Base-by-base conservation (phyloP, 768 basidiomycete species). In the Russula griseocarnosa region DNA sequence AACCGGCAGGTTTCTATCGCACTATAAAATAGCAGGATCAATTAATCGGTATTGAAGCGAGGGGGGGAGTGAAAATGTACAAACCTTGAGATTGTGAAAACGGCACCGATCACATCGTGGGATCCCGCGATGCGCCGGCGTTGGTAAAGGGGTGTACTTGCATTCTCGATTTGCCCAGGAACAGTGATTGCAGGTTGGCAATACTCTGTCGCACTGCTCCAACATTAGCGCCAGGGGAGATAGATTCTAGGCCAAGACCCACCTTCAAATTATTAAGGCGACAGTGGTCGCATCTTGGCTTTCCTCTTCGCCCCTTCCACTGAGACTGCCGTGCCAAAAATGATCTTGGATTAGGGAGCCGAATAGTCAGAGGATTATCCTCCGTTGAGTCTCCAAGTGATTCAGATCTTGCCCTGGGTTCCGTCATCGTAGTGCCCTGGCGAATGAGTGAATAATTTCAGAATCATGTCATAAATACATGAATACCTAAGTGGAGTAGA, bases 51-150 rank as follows among this genome's bases (percentile, higher is more conserved):
- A 52, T 65, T 40, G 53, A 47, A 44, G 61, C 18, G 62, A 58
- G 55, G 65, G 60, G 10, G 46, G 32, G 32, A 51, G 22, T 11
- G 14, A 62, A n/a, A 46, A 10, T 28, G 42, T 10, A 70, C 79
- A 65, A 58, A 86, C 87, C 75, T 88, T 88, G 32, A 88, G 76
- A 72, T 88, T 88, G 70, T 78, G 79, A 46, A 78, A 74, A 24
- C 87, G 85, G 74, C 87, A 88, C 47, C 83, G 80, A 77, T 88
- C 87, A 63, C 87, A 88, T 61, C 87, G 78, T 34, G 87, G 87
- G 64, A 88, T 87, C 26, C 87, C 87, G 63, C 87, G 81, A 72
- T 88, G 87, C 44, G 87, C 87, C 47, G 87, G 87, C 4, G 86
- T 88, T 22, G 87, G 87, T 50, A 88, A 74, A 58, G 87, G 87